Conservation (phyloP, 2,329 filamentous ascomycete species). For the Trichoderma sp. region DNA sequence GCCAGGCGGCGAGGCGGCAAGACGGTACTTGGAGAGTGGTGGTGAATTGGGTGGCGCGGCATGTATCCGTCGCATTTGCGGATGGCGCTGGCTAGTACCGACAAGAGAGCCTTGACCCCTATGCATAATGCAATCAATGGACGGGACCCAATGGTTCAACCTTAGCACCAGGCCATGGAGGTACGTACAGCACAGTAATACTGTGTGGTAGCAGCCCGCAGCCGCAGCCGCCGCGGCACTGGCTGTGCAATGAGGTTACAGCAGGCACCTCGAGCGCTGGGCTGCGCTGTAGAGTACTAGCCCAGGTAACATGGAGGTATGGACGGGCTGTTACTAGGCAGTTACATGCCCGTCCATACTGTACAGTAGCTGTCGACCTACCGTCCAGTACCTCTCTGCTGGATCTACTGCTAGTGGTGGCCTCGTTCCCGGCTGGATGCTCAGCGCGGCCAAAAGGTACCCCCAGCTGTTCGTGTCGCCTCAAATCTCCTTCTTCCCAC, state of each 20-base stretch:
- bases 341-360: too few relatives aligned
- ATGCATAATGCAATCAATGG: slow-evolving; percentile 6
- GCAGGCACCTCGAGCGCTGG: neutral
- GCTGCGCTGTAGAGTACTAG: neutral
- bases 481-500: slow-evolving; percentile 17
- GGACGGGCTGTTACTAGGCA: too few relatives aligned
- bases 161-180: neutral
- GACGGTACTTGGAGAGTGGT: neutral
- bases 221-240: slow-evolving; percentile 2
- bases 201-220: neutral
- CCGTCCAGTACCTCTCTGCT: neutral
- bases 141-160: neutral
- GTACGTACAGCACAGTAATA: neutral
- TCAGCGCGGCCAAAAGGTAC: neutral
- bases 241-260: neutral
- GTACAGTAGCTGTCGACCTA: too few relatives aligned
- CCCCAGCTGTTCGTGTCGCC: slow-evolving; percentile 17
- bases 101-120: neutral
- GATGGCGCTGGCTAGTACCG: neutral
- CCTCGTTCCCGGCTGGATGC: neutral
- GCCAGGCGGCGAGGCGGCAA: neutral
- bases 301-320: neutral
- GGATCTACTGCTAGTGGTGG: neutral
- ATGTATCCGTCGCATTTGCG: neutral
- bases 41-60: neutral